phyloP scores from a whole-genome alignment of 305 asterid species.

The Solanum aculeatissimum region DNA sequence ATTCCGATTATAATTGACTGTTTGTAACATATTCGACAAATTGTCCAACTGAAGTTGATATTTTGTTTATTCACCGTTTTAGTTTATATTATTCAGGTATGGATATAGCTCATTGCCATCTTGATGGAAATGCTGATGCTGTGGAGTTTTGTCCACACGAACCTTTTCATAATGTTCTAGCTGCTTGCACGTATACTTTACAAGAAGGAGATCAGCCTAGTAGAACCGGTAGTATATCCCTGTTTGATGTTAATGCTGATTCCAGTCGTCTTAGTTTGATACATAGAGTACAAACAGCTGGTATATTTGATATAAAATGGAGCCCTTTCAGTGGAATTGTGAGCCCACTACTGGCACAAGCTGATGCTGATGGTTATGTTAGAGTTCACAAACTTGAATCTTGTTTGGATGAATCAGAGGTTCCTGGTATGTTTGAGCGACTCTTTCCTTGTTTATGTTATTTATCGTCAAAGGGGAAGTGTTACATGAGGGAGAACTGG shows the following conservation, averaged over 20 bases:
- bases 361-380: conserved; percentile 86
- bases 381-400: conserved; percentile 42
- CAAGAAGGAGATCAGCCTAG: conserved; percentile 78
- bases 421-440: conserved; percentile 23
- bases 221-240: conserved; percentile 66
- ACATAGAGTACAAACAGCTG: conserved; percentile 52
- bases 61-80: background rate
- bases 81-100: conserved; percentile 19
- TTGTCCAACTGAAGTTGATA: conserved; percentile 1
- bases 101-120: conserved; percentile 52
- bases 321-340: conserved; percentile 25
- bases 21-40: conserved; percentile 22
- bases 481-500: background rate
- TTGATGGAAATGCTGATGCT: conserved; percentile 85
- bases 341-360: conserved; percentile 79
- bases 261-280: conserved; percentile 33
- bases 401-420: conserved; percentile 17
- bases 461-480: background rate
- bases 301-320: conserved; percentile 93
- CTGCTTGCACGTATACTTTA: conserved; percentile 87
- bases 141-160: conserved; percentile 88
- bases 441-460: background rate
- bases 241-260: conserved; percentile 51
- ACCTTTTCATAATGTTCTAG: conserved; percentile 50
- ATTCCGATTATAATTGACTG: background rate